Evolutionary conservation across 2,329 filamentous ascomycete genomes (phyloP).

Genomic region (Penicillium polonicum): DNA sequence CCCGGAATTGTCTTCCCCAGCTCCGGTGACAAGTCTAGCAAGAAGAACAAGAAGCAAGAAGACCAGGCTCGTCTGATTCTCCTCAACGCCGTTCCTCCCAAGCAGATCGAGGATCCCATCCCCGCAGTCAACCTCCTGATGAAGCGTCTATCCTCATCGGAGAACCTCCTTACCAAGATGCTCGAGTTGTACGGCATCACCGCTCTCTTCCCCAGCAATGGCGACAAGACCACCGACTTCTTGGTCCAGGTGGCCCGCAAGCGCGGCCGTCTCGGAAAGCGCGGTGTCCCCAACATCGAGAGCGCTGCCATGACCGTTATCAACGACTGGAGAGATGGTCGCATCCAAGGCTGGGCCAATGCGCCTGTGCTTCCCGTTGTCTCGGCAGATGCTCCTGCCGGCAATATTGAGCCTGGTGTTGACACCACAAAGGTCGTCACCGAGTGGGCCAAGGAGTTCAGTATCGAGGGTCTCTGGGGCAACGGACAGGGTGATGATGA

Average conservation of each 20-base stretch:
- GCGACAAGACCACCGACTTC: constrained; percentile 84
- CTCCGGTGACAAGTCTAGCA: constrained; percentile 46
- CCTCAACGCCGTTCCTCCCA: constrained; percentile 87
- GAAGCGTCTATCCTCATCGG: constrained; percentile 70
- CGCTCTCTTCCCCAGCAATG: constrained; percentile 67
- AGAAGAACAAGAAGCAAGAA: constrained; percentile 65
- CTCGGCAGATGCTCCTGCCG: constrained; percentile 35
- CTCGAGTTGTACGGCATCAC: constrained; percentile 81
- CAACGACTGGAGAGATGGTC: constrained; percentile 93
- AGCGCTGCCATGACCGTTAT: constrained; percentile 90
- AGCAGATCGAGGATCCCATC: constrained; percentile 89
- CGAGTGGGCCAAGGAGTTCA: constrained; percentile 92
- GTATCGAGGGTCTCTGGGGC: constrained; percentile 88
- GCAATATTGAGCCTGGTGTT: constrained; percentile 47
- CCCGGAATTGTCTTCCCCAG: constrained; percentile 93
- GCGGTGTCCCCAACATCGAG: constrained; percentile 84
- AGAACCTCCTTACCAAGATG: constrained; percentile 74
- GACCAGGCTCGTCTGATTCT: constrained; percentile 80
- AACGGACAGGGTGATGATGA: constrained; percentile 52
- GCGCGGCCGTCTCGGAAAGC: constrained; percentile 80
- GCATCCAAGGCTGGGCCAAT: constrained; percentile 89
- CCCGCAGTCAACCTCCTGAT: constrained; percentile 85
- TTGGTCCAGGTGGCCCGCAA: constrained; percentile 92
- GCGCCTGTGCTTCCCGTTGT: constrained; percentile 65
- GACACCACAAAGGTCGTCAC: constrained; percentile 83